Evolutionary conservation across 352 stramenopile species (phyloP), one percentile per base, ranked within the genome.

Genomic region (Phytophthora colocasiae): DNA sequence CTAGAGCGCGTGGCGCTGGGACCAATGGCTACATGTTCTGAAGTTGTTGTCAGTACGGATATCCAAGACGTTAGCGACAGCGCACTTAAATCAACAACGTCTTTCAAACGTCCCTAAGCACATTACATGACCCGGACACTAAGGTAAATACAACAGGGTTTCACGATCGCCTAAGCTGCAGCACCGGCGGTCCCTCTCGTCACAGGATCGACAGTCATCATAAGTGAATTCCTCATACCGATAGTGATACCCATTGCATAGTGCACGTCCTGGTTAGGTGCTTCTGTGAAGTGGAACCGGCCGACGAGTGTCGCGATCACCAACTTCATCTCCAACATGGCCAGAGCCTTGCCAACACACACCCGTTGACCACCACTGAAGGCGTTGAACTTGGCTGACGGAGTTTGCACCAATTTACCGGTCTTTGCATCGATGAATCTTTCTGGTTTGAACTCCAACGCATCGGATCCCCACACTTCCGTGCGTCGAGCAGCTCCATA

Each of bases 251-350:
- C 69, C 53, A 73, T 69, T 1, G 63, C 49, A 38, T 79, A 79
- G 1, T 66, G 62, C 6, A 81, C 63, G 6, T 77, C 54, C 24
- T 81, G 66, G 0, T 51, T 61, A 41, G 71, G 68, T 1, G 73
- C 47, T 58, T 73, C 55, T 1, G 26, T 51, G 19, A 89, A 49
- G 32, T 88, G 74, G 68, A 90, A 90, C 27, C 66, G 64, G 24
- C 68, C 70, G 2, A 91, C 51, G 14, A 93, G 53, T 22, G 60
- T 77, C 9, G 82, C 79, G 19, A 80, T 68, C 40, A 80, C 66
- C 3, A 90, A 66, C 47, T 91, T 90, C 71, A 90, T 87, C 72
- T 93, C 80, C n/a, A 93, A 34, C 69, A 93, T 85, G 4, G 82
- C 79, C 26, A 93, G 74, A 27, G 59, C 73, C 43, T 78, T 76